A percentile compares a stretch with the other conserved stretches of the same genome.
These are phyloP conservation scores for Fusarium tanahbumbuense DNA, from an alignment of 2,329 filamentous ascomycete genomes.

Conservation along the genomic window DNA sequence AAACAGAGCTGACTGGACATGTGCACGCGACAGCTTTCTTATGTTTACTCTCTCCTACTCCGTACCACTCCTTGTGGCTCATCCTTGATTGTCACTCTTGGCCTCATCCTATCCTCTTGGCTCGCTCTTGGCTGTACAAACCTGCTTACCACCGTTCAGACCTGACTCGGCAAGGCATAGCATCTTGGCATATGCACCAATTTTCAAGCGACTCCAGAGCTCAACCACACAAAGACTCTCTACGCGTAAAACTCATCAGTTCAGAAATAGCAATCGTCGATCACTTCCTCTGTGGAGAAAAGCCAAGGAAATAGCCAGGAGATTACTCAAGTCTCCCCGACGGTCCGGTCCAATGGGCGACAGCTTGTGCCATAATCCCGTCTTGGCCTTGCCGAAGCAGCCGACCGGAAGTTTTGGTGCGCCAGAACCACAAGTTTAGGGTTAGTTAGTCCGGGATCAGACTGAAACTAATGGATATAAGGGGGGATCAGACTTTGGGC, in stretches of 20 bases:
- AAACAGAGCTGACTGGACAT: neutral
- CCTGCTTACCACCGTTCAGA: neutral
- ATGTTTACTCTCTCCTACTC: neutral
- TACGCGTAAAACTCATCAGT: too few species aligned
- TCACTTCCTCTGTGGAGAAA: fast-evolving
- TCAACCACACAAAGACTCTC: too few species aligned
- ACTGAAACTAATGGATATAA: too few species aligned
- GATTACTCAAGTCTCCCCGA: neutral
- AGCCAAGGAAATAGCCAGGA: neutral
- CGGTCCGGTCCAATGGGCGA: neutral
- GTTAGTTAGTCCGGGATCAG: neutral
- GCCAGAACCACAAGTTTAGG: neutral
- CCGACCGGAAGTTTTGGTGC: neutral
- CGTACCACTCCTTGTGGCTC: neutral
- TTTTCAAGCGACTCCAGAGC: neutral
- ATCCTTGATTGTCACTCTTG: neutral
- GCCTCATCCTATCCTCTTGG: neutral
- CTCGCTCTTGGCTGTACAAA: neutral
- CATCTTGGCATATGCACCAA: neutral
- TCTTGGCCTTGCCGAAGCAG: neutral
- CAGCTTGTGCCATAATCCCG: neutral
- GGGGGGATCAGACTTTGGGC: neutral
- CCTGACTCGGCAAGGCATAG: neutral
- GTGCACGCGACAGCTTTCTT: neutral
- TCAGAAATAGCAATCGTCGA: neutral